Base-by-base conservation (phyloP, 179 eudicot species). In the Actinidia chinensis region DNA sequence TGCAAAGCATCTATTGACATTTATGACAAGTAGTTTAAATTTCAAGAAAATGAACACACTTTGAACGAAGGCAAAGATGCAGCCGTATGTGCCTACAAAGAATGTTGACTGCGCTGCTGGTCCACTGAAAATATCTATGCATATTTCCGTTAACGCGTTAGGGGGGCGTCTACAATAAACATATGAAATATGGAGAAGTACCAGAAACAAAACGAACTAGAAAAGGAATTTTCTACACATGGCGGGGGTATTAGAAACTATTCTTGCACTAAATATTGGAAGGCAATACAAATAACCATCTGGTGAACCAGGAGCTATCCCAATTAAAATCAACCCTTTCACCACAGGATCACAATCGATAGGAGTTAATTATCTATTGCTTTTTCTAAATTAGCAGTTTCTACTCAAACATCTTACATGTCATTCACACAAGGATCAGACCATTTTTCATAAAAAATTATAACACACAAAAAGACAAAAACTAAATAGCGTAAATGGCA, bases 61-160 rank as follows among this genome's bases (percentile, higher is more conserved):
- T 92, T 91, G 44, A 89, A 82, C 12, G 91, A 73, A n/a, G 75
- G 98, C 98, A 93, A 95, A n/a, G n/a, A 95, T 43, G 98, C 76
- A 75, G 98, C 98, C 10, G 98, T 98, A 89, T 95, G 98, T 17
- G 97, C 98, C 84, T 95, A 97, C 83, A 95, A 97, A 68, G 98
- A n/a, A n/a, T n/a, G 90, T 86, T 95, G 98, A 87, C 98, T 95
- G 43, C 98, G 93, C 82, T 95, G 95, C 83, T 95, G 98, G 33
- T 95, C 98, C 86, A 95, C 95, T 54, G 98, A 95, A 87, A 58
- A 95, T 5, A 95, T 91, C 76, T n/a, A n/a, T 95, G 98, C 98
- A 95, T 95, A 68, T 83, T 95, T 82, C 98, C 98, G 79, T 95
- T 95, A 68, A 95, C 98, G 76, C 93, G 89, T 84, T 95, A n/a